Evolutionary conservation across 257 asterid species (phyloP).

Genomic region (Handroanthus guayacan): DNA sequence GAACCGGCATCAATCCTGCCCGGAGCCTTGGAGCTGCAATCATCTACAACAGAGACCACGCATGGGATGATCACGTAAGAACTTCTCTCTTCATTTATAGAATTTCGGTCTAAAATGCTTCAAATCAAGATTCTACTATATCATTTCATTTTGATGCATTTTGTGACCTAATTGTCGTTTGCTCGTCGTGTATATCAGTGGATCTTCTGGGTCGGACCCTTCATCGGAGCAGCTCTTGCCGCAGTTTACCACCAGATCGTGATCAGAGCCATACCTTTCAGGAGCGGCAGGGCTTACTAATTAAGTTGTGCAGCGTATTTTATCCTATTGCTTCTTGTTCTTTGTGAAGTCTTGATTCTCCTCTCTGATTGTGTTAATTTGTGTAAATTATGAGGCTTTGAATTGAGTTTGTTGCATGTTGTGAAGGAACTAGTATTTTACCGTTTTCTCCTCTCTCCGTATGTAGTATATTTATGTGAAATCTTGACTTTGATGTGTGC

Average conservation of each 20-base stretch:
- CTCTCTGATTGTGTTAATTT: slow-evolving; percentile 18
- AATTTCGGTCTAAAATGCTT: neutral
- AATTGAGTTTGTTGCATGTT: slow-evolving; percentile 27
- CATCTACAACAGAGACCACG: slow-evolving; percentile 57
- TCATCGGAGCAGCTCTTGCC: slow-evolving; percentile 71
- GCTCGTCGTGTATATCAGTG: slow-evolving; percentile 41
- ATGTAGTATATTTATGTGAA: neutral
- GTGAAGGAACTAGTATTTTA: slow-evolving; percentile 14
- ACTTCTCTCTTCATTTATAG: neutral
- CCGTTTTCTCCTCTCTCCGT: neutral
- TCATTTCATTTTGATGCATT: neutral
- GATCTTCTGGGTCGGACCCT: slow-evolving; percentile 76
- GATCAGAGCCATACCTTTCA: slow-evolving; percentile 72
- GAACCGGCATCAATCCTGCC: slow-evolving; percentile 85
- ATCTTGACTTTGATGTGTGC: neutral
- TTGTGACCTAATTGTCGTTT: neutral
- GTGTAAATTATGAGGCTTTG: slow-evolving; percentile 36
- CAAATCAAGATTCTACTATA: neutral
- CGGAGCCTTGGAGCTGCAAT: slow-evolving; percentile 82
- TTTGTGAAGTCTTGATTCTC: slow-evolving; percentile 5
- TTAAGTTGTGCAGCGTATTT: slow-evolving; percentile 17
- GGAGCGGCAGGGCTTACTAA: slow-evolving; percentile 49
- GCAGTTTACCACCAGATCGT: slow-evolving; percentile 64
- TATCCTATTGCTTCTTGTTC: neutral
- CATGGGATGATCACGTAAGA: slow-evolving; percentile 74